A percentile compares a stretch with the other conserved stretches of the same genome.
phyloP scores from a whole-genome alignment of 2,329 filamentous ascomycete genomes.

The Epichloe gansuensis region DNA sequence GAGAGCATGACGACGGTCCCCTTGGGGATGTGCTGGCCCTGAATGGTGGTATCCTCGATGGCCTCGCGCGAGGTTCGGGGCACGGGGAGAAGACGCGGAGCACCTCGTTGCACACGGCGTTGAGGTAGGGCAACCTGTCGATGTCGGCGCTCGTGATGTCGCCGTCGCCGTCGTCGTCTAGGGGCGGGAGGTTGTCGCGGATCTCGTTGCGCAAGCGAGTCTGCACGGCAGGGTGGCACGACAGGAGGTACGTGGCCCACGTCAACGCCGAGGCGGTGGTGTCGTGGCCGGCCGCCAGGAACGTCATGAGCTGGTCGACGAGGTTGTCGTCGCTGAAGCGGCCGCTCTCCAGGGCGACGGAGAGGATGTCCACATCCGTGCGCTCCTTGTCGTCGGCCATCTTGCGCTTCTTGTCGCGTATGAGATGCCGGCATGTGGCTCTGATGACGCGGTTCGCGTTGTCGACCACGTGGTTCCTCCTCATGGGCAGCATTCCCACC shows the following conservation, averaged over 20 bases:
- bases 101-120: conserved; percentile 67
- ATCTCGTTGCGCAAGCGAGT: conserved; percentile 56
- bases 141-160: conserved; percentile 38
- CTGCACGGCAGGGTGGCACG: conserved; percentile 53
- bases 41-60: conserved; percentile 50
- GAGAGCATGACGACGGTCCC: conserved; percentile 57
- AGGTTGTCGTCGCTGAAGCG: conserved; percentile 67
- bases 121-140: conserved; percentile 66
- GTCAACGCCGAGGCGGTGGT: conserved; percentile 65
- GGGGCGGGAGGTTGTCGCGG: conserved; percentile 43
- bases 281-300: conserved; percentile 72
- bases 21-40: conserved; percentile 53
- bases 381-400: conserved; percentile 34
- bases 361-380: conserved; percentile 61
- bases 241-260: conserved; percentile 65
- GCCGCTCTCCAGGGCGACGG: conserved; percentile 65
- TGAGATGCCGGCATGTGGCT: conserved; percentile 52
- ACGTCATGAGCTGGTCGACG: conserved; percentile 85
- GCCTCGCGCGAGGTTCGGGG: conserved; percentile 58
- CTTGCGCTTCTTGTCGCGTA: conserved; percentile 52
- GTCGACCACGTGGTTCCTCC: conserved; percentile 54
- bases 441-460: conserved; percentile 48
- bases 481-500: conserved; percentile 51
- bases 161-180: conserved; percentile 22
- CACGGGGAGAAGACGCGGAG: conserved; percentile 64